phyloP scores from a whole-genome alignment of 2,329 filamentous ascomycete genomes.

The Colletotrichum magnum region DNA sequence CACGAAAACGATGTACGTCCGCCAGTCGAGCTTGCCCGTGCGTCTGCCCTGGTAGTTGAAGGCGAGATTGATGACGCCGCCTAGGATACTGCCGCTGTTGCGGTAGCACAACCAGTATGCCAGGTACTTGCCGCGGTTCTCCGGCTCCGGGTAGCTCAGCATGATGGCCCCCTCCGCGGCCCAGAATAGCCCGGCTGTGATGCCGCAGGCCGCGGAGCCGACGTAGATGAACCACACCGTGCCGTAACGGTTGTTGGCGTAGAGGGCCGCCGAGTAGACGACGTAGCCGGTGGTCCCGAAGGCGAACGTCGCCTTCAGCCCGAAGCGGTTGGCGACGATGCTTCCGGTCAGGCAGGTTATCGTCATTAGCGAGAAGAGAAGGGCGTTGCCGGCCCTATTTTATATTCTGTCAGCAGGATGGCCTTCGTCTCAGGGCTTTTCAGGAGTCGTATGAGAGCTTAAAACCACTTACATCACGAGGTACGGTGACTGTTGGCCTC shows the following conservation, averaged over 20 bases:
- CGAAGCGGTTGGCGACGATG: slow-evolving; percentile 51
- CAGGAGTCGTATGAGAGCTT: too few species aligned
- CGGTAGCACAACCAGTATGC: slow-evolving; percentile 44
- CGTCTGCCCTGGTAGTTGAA: slow-evolving; percentile 52
- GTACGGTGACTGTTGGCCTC: slow-evolving; percentile 48
- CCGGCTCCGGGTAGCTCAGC: slow-evolving; percentile 42
- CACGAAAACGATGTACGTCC: slow-evolving; percentile 48
- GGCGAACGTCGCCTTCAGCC: slow-evolving; percentile 50
- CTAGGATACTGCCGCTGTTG: slow-evolving; percentile 51
- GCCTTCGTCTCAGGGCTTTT: not conserved
- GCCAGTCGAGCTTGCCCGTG: slow-evolving; percentile 45
- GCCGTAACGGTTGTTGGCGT: slow-evolving; percentile 52
- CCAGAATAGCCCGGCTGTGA: slow-evolving; percentile 46
- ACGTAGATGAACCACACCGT: slow-evolving; percentile 43
- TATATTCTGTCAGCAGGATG: not conserved
- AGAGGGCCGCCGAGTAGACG: slow-evolving; percentile 54
- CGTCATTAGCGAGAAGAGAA: slow-evolving; percentile 53
- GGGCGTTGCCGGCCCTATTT: slow-evolving; percentile 51
- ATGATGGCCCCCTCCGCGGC: slow-evolving; percentile 47
- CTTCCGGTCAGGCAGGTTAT: slow-evolving; percentile 51
- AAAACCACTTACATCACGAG: slow-evolving; percentile 45
- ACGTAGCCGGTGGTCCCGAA: slow-evolving; percentile 53
- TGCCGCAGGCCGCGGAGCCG: slow-evolving; percentile 45
- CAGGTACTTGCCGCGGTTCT: slow-evolving; percentile 38
- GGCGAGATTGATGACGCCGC: slow-evolving; percentile 60